Conservation (phyloP, 371 early-diverging fungal genomes). For the Saksenaea vasiformis region DNA sequence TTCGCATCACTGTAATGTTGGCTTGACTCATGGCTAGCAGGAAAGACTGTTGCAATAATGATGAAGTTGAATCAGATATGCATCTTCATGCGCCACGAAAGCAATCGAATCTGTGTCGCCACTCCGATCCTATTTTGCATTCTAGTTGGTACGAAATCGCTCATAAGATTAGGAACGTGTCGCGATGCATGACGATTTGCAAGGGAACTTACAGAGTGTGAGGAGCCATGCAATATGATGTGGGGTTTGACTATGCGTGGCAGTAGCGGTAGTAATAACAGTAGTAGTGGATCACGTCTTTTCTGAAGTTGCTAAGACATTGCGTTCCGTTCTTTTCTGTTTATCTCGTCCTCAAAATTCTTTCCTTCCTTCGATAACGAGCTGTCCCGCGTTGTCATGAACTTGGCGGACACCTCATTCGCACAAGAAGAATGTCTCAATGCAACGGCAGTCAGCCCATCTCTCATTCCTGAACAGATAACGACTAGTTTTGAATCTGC, state of each 20-base stretch:
- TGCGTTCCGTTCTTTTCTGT: background rate
- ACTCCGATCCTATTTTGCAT: too few relatives aligned
- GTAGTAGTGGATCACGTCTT: background rate
- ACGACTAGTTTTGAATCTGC: background rate
- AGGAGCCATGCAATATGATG: background rate
- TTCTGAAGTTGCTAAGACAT: background rate
- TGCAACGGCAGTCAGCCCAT: background rate
- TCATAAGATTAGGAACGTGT: too few relatives aligned
- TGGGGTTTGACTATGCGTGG: background rate
- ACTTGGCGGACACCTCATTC: background rate
- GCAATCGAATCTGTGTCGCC: too few relatives aligned
- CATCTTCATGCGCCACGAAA: too few relatives aligned
- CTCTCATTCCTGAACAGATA: background rate
- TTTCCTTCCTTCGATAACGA: background rate
- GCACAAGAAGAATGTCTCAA: background rate
- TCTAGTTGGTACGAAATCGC: too few relatives aligned
- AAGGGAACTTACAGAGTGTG: too few relatives aligned
- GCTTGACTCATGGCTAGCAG: too few relatives aligned
- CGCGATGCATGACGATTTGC: too few relatives aligned
- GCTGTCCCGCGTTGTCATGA: background rate
- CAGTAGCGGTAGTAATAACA: too few relatives aligned
- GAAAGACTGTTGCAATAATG: too few relatives aligned
- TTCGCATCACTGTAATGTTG: too few relatives aligned
- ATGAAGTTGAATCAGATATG: too few relatives aligned
- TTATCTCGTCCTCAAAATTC: background rate